A percentile compares a stretch with the other conserved stretches of the same genome.
Evolutionary conservation across 345 rosid genomes (phyloP).

Genomic region (Cardamine chenopodiifolia): DNA sequence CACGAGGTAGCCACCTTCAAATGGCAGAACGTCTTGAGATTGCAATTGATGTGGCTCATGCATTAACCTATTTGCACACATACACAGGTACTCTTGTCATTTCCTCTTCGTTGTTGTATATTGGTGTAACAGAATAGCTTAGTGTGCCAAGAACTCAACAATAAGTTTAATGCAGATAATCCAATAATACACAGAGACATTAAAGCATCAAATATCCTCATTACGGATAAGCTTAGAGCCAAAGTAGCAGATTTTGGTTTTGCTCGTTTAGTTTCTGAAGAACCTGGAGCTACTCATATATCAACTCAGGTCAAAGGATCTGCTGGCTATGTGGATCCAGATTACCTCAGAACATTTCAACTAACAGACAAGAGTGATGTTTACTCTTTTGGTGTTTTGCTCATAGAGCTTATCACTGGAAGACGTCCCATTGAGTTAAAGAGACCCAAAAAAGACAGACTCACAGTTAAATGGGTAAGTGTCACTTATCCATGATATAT

Average conservation of each 20-base stretch:
- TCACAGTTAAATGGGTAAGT: constrained; percentile 72
- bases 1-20: constrained; percentile 65
- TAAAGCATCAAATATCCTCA: constrained; percentile 71
- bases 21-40: constrained; percentile 80
- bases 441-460: constrained; percentile 51
- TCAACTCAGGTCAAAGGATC: constrained; percentile 88
- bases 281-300: constrained; percentile 63
- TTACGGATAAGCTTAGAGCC: constrained; percentile 83
- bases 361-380: constrained; percentile 86
- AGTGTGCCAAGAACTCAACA: background rate
- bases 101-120: background rate
- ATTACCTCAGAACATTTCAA: constrained; percentile 74
- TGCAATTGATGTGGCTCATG: constrained; percentile 96
- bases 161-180: constrained; percentile 55
- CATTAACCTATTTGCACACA: constrained; percentile 80
- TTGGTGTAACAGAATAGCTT: background rate
- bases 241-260: constrained; percentile 94
- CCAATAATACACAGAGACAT: constrained; percentile 93
- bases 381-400: constrained; percentile 83
- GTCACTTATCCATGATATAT: constrained; percentile 8
- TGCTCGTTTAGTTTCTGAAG: constrained; percentile 66
- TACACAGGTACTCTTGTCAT: constrained; percentile 61
- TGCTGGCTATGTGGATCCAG: constrained; percentile 81
- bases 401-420: constrained; percentile 74
- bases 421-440: constrained; percentile 71